Percentiles rank a stretch among this genome's conserved stretches.
These are phyloP conservation scores for Mycena crocata DNA, from an alignment of 768 basidiomycete species.

Conservation along the genomic window DNA sequence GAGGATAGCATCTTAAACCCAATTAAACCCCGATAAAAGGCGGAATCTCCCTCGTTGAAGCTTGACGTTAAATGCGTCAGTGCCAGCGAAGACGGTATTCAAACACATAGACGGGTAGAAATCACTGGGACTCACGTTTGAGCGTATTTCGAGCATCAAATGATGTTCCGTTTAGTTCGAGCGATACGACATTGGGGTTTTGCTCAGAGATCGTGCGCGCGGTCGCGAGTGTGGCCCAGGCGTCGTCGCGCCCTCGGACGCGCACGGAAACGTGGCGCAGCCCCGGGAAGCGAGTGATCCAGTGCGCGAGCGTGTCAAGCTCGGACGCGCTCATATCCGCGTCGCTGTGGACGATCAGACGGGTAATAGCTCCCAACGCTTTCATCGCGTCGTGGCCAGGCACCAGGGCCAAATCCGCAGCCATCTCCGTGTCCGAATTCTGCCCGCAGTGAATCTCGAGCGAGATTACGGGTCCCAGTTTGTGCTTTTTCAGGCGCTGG, in stretches of 20 bases:
- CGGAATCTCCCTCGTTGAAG: constrained; percentile 14
- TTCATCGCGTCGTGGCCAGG: constrained; percentile 1
- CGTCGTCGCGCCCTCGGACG: constrained; percentile 5
- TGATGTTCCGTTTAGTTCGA: constrained; percentile 28
- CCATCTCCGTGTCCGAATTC: constrained; percentile 21
- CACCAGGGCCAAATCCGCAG: constrained; percentile 11
- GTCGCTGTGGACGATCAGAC: constrained; percentile 26
- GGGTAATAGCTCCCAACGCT: constrained; percentile 20
- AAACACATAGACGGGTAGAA: not conserved
- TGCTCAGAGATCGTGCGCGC: constrained; percentile 18
- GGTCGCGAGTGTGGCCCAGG: constrained; percentile 13
- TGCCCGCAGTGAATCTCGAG: constrained; percentile 26
- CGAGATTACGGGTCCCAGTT: constrained; percentile 14
- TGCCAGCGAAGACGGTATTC: too few species aligned
- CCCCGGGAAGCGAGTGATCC: constrained; percentile 29
- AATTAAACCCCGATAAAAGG: constrained; percentile 14
- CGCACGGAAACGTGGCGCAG: constrained; percentile 27
- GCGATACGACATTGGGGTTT: constrained; percentile 21
- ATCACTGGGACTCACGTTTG: constrained; percentile 23
- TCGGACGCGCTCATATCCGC: constrained; percentile 12
- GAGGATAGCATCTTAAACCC: too few species aligned
- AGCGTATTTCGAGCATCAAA: constrained; percentile 1
- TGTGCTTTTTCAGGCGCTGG: constrained; percentile 20
- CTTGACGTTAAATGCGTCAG: not conserved
- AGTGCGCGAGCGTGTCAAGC: constrained; percentile 25